phyloP scores from a whole-genome alignment of 768 basidiomycete species.

The Holtermannia corniformis region DNA sequence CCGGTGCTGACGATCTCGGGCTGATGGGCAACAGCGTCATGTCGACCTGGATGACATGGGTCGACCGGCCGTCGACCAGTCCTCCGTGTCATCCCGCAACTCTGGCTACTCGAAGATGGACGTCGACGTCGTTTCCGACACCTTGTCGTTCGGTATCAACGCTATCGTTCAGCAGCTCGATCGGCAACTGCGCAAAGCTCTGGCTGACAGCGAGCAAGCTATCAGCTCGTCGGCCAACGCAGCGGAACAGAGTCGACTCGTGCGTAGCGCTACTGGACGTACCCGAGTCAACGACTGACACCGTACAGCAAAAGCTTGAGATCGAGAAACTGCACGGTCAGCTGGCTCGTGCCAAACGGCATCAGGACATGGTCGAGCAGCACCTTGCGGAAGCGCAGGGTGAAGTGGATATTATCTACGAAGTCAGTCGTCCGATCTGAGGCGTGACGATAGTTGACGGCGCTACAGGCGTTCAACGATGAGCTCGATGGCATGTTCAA shows the following conservation, averaged over 20 bases:
- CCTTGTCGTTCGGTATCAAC: conserved; percentile 3
- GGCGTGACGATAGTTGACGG: conserved; percentile 1
- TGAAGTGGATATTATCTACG: conserved; percentile 89
- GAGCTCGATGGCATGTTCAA: conserved; percentile 86
- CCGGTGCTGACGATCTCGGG: neutral
- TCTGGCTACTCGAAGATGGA: conserved; percentile 17
- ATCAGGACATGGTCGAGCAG: conserved; percentile 69
- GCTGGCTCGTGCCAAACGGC: conserved; percentile 53
- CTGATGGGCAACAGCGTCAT: conserved; percentile 21
- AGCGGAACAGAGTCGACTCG: neutral
- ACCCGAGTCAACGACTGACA: neutral
- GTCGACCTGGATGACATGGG: conserved; percentile 15
- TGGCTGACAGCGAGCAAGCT: conserved; percentile 13
- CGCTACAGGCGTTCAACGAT: conserved; percentile 74
- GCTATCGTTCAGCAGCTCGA: conserved; percentile 24
- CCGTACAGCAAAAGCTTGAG: conserved; percentile 52
- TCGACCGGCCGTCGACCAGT: neutral
- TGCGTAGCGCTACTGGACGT: neutral
- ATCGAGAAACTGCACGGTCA: conserved; percentile 57
- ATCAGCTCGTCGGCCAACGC: conserved; percentile 8
- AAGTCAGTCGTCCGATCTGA: conserved; percentile 48
- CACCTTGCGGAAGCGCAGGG: conserved; percentile 65
- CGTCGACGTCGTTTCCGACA: conserved; percentile 21
- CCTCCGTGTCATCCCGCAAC: conserved; percentile 4
- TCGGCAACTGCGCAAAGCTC: conserved; percentile 10